Conservation (phyloP, 805 yeast genomes). For the Maudiozyma turicensis region DNA sequence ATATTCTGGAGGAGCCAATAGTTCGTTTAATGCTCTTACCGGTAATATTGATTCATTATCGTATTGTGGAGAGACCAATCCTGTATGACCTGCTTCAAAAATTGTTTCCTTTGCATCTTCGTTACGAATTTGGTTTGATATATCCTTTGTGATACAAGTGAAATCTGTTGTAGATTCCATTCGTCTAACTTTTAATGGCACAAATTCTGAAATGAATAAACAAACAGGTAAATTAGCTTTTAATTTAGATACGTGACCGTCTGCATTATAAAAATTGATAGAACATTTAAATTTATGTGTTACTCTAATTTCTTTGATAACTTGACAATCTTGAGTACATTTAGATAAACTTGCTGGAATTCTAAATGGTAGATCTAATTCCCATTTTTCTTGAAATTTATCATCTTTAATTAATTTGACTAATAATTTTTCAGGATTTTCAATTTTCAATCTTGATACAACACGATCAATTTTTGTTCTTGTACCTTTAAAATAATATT, state of each 20-base stretch:
- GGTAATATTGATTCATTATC: background rate
- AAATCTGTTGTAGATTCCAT: background rate
- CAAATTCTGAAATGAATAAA: conserved; percentile 72
- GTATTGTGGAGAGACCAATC: background rate
- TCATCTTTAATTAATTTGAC: conserved; percentile 21
- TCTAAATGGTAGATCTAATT: conserved; percentile 45
- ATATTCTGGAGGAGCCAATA: conserved; percentile 77
- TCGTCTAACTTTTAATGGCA: conserved; percentile 41
- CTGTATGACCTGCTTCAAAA: background rate
- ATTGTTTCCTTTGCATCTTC: background rate
- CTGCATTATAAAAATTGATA: conserved; percentile 72
- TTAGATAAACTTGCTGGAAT: conserved; percentile 66
- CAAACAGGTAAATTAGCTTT: conserved; percentile 82
- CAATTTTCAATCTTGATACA: conserved; percentile 42
- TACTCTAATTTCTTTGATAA: conserved; percentile 61
- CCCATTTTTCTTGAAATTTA: conserved; percentile 58
- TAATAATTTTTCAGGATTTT: conserved; percentile 32
- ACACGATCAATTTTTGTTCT: conserved; percentile 53
- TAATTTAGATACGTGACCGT: conserved; percentile 86
- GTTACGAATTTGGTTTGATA: background rate
- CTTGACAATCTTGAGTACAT: conserved; percentile 81
- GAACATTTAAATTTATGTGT: conserved; percentile 82
- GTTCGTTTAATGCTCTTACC: conserved; percentile 21
- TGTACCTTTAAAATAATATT: conserved; percentile 53
- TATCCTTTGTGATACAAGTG: background rate